Evolutionary conservation across 345 rosid genomes (phyloP).

Genomic region (Eutrema yunnanense): DNA sequence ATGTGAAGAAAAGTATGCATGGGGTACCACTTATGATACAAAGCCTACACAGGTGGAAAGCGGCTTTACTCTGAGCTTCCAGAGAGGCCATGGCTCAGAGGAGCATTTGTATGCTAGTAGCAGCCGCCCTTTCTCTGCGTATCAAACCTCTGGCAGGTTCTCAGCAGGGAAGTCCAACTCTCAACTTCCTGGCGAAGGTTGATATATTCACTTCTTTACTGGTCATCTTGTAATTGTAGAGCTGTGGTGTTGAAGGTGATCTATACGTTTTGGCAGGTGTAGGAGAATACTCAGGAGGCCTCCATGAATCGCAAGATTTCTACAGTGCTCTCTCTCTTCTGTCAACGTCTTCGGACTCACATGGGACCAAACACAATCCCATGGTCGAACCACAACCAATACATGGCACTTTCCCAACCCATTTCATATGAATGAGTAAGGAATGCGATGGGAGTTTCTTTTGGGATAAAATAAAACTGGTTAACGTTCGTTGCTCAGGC

Average conservation of each 20-base stretch:
- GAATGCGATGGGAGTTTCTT: conserved; percentile 1
- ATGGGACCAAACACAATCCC: conserved; percentile 33
- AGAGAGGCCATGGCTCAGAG: conserved; percentile 36
- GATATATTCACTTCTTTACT: not conserved
- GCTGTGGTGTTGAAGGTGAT: not conserved
- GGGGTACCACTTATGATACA: conserved; percentile 41
- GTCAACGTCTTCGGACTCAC: conserved; percentile 69
- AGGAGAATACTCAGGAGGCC: conserved; percentile 46
- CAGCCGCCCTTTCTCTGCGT: conserved; percentile 30
- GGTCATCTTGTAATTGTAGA: not conserved
- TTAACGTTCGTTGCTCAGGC: not conserved
- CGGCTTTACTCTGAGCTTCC: conserved; percentile 34
- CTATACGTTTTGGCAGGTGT: conserved; percentile 37
- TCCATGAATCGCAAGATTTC: conserved; percentile 56
- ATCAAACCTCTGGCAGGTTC: conserved; percentile 37
- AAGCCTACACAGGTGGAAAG: conserved; percentile 45
- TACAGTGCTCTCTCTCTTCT: conserved; percentile 99
- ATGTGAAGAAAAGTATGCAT: conserved; percentile 29
- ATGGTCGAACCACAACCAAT: conserved; percentile 13
- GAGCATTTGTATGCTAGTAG: conserved; percentile 34
- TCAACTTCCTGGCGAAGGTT: conserved; percentile 18
- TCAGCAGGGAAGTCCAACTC: conserved; percentile 17
- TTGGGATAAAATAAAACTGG: not conserved
- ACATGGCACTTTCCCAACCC: conserved; percentile 21
- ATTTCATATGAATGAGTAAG: conserved; percentile 16